These are phyloP conservation scores for Fremontodendron californicum DNA, from an alignment of 345 rosid species.

Conservation along the genomic window DNA sequence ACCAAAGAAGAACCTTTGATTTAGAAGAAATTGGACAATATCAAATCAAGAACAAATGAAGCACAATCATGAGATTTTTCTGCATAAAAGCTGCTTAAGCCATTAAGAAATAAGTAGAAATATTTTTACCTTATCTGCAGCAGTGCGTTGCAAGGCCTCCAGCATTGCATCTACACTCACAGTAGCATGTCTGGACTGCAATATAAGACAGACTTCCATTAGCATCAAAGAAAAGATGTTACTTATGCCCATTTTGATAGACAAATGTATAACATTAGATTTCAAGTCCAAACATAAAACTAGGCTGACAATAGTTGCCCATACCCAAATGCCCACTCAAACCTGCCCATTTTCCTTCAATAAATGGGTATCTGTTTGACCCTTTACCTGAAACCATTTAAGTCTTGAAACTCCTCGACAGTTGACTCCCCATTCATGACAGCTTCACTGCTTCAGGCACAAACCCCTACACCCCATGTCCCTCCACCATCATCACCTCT, in stretches of 20 bases:
- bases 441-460: neutral
- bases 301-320: neutral
- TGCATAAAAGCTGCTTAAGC: neutral
- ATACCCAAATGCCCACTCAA: neutral
- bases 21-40: neutral
- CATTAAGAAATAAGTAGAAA: slow-evolving; percentile 6
- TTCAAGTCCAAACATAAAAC: neutral
- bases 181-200: slow-evolving; percentile 88
- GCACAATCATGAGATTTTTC: neutral
- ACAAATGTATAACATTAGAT: neutral
- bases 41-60: neutral
- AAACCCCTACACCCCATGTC: neutral
- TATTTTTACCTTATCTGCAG: slow-evolving; percentile 52
- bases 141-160: slow-evolving; percentile 74
- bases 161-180: slow-evolving; percentile 93
- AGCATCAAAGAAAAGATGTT: neutral
- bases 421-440: neutral
- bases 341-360: neutral
- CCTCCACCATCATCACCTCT: neutral
- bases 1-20: neutral
- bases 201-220: neutral
- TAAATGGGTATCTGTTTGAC: neutral
- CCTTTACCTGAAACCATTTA: neutral
- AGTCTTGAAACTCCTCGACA: neutral
- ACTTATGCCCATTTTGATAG: neutral